A percentile compares a stretch with the other conserved stretches of the same genome.
These are phyloP conservation scores for Buxus sempervirens DNA, from an alignment of 164 flowering plant genomes.

Conservation along the genomic window DNA sequence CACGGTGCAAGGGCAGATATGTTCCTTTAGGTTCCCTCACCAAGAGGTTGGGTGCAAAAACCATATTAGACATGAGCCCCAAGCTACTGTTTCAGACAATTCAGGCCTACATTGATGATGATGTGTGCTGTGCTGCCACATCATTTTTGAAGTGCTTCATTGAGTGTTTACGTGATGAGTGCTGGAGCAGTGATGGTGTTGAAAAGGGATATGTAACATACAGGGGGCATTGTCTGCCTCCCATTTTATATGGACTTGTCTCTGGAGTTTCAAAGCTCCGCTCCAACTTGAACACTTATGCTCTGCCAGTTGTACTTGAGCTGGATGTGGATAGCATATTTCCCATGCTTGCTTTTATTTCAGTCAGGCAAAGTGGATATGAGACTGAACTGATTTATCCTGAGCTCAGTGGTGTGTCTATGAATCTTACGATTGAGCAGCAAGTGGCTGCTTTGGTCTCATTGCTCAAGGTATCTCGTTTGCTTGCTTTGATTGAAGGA, in stretches of 20 bases:
- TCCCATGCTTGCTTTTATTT: conserved; percentile 75
- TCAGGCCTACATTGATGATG: conserved; percentile 83
- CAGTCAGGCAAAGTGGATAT: conserved; percentile 37
- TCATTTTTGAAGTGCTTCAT: conserved; percentile 88
- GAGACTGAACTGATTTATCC: conserved; percentile 29
- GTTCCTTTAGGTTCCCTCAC: conserved; percentile 85
- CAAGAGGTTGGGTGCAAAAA: conserved; percentile 86
- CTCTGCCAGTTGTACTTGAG: conserved; percentile 70
- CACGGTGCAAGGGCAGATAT: conserved; percentile 96
- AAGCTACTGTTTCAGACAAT: conserved; percentile 56
- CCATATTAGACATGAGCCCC: conserved; percentile 62
- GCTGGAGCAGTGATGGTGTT: conserved; percentile 90
- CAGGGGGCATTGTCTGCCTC: conserved; percentile 73
- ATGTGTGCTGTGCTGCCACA: conserved; percentile 90
- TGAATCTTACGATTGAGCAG: conserved; percentile 54
- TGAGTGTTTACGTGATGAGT: conserved; percentile 85
- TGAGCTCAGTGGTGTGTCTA: conserved; percentile 29
- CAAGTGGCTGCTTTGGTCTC: conserved; percentile 82
- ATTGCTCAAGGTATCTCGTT: conserved; percentile 84
- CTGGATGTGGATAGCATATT: conserved; percentile 87
- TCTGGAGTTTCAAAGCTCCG: conserved; percentile 81
- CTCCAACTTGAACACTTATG: conserved; percentile 89
- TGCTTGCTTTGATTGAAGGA: conserved; percentile 86
- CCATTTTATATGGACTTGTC: conserved; percentile 79
- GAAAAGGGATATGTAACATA: conserved; percentile 62